Evolutionary conservation across 2,329 filamentous ascomycete genomes (phyloP), one percentile per base, ranked within the genome.

Genomic region (Aspergillus sp.): DNA sequence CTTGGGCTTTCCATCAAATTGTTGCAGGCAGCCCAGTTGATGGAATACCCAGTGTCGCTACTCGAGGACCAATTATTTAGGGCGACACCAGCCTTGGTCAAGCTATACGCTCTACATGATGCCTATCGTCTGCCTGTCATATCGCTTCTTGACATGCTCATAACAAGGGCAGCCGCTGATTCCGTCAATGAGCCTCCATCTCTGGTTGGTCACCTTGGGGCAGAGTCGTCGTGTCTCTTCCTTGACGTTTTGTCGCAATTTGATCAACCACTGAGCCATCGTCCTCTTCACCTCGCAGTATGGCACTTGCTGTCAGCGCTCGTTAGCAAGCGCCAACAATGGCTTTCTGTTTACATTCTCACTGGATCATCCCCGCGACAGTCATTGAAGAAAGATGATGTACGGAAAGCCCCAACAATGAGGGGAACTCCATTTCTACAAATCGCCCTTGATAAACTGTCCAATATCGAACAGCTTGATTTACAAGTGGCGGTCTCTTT

Each of bases 301-400:
- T 98, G 91, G 93, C 82, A 81, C 48, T 84, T 98, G 60, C 82
- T 97, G 46, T 87, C 90, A 2, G 84, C 85, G 3, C 85, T 97
- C 42, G 81, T 98, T 51, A 86, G 86, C 55, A 90, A 89, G 63
- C 84, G 89, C 53, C 93, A 98, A 64, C 90, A 95, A 62, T 97
- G 91, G 88, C 88, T 98, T 73, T 88, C 91, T 0, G 88, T 95
- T 52, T 95, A 90, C 62, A 77, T 98, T 7, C 81, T 97, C 35
- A 96, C 90, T 5, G 93, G 90, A 19, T 85, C 84, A 61, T 89
- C 89, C 0, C 90, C 91, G 3, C 82, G 87, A 52, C 83, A 93
- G 57, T 80, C 85, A 4, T 73, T 89, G 60, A 82, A 82, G 48
- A 62, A 64, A 41, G 50, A 57, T 39, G 76, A 75, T 41, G 65